Conservation (phyloP, 2,329 filamentous ascomycete genomes). For the Graphilbum ipis-grandicollis region DNA sequence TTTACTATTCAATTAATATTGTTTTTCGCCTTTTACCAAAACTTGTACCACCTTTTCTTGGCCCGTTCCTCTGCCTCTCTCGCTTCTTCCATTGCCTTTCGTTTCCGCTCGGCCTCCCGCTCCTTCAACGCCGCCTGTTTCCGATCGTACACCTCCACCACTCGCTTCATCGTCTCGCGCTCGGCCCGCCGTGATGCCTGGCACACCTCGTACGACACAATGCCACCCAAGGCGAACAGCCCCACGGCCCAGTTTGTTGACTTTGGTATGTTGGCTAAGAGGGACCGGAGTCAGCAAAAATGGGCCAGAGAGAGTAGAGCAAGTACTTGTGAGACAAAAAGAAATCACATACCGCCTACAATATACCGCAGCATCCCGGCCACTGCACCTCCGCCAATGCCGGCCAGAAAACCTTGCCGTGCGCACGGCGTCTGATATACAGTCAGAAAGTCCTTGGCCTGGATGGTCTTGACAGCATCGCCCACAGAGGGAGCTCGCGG, state of each 20-base stretch:
- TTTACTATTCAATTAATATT: too few species aligned
- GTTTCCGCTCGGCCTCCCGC: slow-evolving; percentile 32
- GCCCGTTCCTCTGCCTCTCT: slow-evolving; percentile 13
- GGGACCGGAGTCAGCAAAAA: background rate
- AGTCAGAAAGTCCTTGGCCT: slow-evolving; percentile 49
- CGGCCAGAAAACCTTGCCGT: slow-evolving; percentile 64
- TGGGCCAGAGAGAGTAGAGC: background rate
- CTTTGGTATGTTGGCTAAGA: slow-evolving; percentile 38
- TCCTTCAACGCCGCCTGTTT: slow-evolving; percentile 43
- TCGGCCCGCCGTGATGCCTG: slow-evolving; percentile 58
- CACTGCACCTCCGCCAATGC: slow-evolving; percentile 64
- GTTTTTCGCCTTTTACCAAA: too few species aligned
- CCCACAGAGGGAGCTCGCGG: slow-evolving; percentile 19
- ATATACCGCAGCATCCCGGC: slow-evolving; percentile 60
- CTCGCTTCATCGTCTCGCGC: slow-evolving; percentile 66
- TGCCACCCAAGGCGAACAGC: slow-evolving; percentile 51
- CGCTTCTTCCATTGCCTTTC: slow-evolving; percentile 13
- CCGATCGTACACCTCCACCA: slow-evolving; percentile 64
- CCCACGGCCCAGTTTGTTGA: slow-evolving; percentile 78
- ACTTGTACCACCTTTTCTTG: slow-evolving; percentile 33
- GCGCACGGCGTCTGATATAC: slow-evolving; percentile 72
- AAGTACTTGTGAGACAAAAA: background rate
- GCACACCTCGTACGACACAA: slow-evolving; percentile 70
- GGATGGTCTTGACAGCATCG: slow-evolving; percentile 51
- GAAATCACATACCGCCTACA: slow-evolving; percentile 49